Evolutionary conservation across 345 rosid genomes (phyloP).

Genomic region (Crucihimalaya himalaica): DNA sequence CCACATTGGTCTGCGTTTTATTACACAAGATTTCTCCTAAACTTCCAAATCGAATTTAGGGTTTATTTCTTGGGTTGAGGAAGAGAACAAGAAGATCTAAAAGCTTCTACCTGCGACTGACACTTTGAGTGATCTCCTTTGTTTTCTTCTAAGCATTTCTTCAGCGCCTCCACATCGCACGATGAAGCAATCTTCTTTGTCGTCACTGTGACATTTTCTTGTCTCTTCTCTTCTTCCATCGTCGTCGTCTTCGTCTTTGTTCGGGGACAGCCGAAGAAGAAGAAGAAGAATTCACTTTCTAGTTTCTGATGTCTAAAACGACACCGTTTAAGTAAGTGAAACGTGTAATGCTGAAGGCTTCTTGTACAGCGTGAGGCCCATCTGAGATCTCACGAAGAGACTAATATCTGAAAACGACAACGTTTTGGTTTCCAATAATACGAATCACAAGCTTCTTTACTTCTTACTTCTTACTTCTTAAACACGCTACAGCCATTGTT

Average conservation of each 20-base stretch:
- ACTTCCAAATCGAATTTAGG: constrained; percentile 26
- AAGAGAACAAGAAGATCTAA: constrained; percentile 68
- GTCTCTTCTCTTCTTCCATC: constrained; percentile 40
- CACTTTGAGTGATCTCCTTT: constrained; percentile 75
- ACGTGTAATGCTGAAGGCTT: neutral
- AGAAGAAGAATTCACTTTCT: neutral
- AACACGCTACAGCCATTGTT: neutral
- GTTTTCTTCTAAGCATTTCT: constrained; percentile 89
- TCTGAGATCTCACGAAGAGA: neutral
- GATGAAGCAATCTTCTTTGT: constrained; percentile 55
- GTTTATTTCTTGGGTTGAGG: constrained; percentile 46
- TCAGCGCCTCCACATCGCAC: constrained; percentile 81
- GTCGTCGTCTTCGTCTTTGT: neutral
- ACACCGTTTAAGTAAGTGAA: neutral
- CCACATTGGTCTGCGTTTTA: constrained; percentile 41
- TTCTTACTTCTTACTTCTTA: neutral
- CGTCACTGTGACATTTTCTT: constrained; percentile 28
- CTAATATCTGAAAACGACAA: neutral
- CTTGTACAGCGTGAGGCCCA: neutral
- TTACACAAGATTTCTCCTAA: constrained; percentile 16
- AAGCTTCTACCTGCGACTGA: constrained; percentile 74
- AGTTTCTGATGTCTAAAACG: neutral
- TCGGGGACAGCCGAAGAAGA: neutral
- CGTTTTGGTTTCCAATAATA: neutral
- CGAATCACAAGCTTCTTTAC: no score